Evolutionary conservation across 2,329 filamentous ascomycete species (phyloP).

Genomic region (Cercospora berteroae): DNA sequence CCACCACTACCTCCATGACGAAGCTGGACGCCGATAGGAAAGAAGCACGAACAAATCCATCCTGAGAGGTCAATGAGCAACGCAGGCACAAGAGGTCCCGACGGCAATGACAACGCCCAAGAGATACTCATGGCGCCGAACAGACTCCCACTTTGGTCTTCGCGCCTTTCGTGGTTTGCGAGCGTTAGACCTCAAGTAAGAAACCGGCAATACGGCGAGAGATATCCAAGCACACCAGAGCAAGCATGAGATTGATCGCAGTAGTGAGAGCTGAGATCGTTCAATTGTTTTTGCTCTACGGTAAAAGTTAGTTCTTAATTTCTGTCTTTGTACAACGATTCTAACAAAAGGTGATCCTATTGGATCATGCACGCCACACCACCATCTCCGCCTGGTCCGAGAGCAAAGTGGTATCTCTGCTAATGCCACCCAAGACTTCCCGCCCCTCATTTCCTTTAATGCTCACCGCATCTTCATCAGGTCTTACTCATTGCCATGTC

Average conservation of each 20-base stretch:
- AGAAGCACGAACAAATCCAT: not conserved
- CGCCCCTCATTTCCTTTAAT: not conserved
- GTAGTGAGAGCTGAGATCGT: not conserved
- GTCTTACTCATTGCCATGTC: slow-evolving; percentile 6
- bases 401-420: not conserved
- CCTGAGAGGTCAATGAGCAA: not conserved
- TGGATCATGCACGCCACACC: not conserved
- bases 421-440: not conserved
- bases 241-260: not conserved
- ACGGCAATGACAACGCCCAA: not conserved
- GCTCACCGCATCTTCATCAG: not conserved
- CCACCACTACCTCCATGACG: not conserved
- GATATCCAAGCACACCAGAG: not conserved
- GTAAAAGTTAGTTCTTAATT: not conserved
- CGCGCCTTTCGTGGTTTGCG: not conserved
- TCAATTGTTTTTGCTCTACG: not conserved
- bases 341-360: not conserved
- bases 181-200: not conserved
- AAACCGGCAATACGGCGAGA: not conserved
- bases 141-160: not conserved
- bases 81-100: not conserved
- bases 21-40: not conserved
- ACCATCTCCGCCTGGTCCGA: not conserved
- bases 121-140: not conserved
- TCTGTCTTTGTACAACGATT: not conserved